Percentiles rank a stretch among this genome's conserved stretches.
phyloP scores from a whole-genome alignment of 352 stramenopile genomes.

The Thalassiosira allenii region DNA sequence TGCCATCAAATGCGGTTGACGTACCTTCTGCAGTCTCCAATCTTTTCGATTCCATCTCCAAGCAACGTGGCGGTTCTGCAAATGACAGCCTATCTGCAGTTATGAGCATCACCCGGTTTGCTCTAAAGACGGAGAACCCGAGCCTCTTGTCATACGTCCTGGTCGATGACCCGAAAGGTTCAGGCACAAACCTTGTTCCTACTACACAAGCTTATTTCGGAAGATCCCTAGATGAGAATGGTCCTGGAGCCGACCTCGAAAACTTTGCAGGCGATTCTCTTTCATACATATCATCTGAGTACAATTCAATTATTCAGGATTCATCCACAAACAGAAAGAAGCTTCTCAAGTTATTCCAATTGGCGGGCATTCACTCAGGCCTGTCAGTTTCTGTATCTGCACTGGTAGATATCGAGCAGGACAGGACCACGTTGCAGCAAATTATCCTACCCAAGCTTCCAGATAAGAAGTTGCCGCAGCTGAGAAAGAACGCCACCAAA shows the following conservation, averaged over 20 bases:
- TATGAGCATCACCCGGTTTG: constrained; percentile 14
- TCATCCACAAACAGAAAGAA: constrained; percentile 5
- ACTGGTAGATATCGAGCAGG: constrained; percentile 16
- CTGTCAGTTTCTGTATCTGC: constrained; percentile 20
- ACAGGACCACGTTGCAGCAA: neutral
- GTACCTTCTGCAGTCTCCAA: neutral
- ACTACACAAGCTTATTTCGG: constrained; percentile 12
- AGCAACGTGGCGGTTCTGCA: neutral
- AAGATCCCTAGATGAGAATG: constrained; percentile 9
- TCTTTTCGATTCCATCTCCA: neutral
- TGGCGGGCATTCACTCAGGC: constrained; percentile 11
- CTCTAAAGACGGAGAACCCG: constrained; percentile 3
- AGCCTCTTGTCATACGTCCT: constrained; percentile 12
- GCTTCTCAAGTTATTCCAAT: neutral
- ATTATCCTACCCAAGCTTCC: constrained; percentile 5
- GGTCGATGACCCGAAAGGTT: constrained; percentile 7
- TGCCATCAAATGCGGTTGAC: neutral
- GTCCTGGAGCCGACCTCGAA: constrained; percentile 14
- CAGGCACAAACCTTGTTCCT: constrained; percentile 19
- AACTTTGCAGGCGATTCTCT: constrained; percentile 12
- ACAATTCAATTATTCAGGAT: constrained; percentile 9
- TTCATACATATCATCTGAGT: constrained; percentile 10
- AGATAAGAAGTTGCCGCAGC: neutral
- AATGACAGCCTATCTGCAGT: neutral
- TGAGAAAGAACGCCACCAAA: constrained; percentile 14